These are phyloP conservation scores for Solidago caesia DNA, from an alignment of 129 eudicot genomes.

Conservation along the genomic window DNA sequence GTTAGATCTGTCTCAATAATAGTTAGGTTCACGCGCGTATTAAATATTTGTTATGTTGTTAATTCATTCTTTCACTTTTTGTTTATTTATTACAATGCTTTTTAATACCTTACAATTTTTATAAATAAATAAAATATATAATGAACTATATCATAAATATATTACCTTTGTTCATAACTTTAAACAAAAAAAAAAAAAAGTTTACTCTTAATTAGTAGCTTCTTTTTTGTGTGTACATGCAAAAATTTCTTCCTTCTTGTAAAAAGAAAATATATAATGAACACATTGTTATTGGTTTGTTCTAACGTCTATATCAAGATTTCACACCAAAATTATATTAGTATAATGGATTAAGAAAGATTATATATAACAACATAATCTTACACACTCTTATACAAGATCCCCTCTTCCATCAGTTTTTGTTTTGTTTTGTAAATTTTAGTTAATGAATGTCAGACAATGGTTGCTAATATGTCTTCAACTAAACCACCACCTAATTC, in stretches of 20 bases:
- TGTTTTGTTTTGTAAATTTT: not conserved
- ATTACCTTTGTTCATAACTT: too few species aligned
- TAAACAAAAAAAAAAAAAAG: too few species aligned
- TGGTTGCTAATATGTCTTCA: conserved; percentile 53
- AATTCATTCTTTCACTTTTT: too few species aligned
- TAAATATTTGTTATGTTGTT: too few species aligned
- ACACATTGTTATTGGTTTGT: not conserved
- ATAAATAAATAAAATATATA: too few species aligned
- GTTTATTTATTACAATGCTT: too few species aligned
- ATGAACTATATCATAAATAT: too few species aligned
- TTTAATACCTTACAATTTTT: too few species aligned
- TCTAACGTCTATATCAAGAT: not conserved
- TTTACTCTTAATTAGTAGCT: too few species aligned
- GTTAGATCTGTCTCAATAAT: too few species aligned
- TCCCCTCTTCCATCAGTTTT: not conserved
- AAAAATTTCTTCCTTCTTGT: not conserved
- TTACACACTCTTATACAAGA: not conserved
- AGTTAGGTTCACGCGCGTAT: too few species aligned
- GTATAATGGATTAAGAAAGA: too few species aligned
- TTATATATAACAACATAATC: conserved; percentile 2
- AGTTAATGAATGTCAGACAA: conserved; percentile 22
- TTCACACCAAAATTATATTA: not conserved
- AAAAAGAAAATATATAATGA: not conserved
- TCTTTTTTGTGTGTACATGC: not conserved
- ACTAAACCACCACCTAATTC: conserved; percentile 33